Conservation (phyloP, 164 flowering plant genomes). For the Annona cherimola region DNA sequence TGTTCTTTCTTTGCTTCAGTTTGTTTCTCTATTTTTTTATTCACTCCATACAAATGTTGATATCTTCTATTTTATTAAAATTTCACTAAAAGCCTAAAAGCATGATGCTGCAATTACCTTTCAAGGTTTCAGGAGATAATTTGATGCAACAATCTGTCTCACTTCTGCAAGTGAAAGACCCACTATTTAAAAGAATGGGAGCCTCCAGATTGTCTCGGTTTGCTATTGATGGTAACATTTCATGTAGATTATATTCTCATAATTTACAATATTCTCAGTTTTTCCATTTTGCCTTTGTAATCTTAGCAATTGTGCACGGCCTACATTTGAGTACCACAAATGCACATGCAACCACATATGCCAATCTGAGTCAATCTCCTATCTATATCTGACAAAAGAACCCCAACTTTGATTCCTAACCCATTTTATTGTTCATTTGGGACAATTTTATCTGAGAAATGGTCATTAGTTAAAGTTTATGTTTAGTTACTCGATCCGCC, state of each 20-base stretch:
- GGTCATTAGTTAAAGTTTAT: no score
- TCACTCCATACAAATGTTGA: background rate
- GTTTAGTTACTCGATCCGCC: no score
- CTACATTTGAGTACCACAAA: background rate
- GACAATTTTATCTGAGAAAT: no score
- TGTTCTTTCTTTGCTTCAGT: background rate
- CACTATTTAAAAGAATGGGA: conserved; percentile 90
- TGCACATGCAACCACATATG: no score
- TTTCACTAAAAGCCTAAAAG: background rate
- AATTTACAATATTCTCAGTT: background rate
- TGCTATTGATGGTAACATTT: conserved; percentile 68
- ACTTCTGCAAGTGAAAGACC: conserved; percentile 83
- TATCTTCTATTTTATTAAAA: background rate
- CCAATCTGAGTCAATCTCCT: no score
- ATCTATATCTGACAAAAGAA: no score
- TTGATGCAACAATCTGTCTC: conserved; percentile 77
- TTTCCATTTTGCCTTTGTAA: background rate
- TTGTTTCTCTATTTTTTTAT: no score
- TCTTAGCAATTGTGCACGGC: no score
- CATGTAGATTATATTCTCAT: background rate
- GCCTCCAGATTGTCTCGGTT: conserved; percentile 88
- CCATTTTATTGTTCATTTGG: no score
- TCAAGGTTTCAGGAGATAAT: conserved; percentile 60
- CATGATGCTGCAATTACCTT: background rate
- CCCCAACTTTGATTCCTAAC: no score